phyloP scores from a whole-genome alignment of 805 yeast genomes.

The Saturnispora silvae region DNA sequence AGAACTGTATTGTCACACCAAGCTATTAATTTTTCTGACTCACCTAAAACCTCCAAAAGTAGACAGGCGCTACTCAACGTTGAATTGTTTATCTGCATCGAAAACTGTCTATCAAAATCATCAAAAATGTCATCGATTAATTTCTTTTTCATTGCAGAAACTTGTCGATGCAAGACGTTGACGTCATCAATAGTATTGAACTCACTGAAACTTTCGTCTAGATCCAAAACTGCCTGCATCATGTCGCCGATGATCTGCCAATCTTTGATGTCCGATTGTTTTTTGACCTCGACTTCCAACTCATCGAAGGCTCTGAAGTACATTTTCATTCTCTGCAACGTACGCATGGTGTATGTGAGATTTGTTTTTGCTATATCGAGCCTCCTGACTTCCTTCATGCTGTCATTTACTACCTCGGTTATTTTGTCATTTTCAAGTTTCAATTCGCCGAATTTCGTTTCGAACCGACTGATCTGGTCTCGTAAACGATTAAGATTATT shows the following conservation, averaged over 20 bases:
- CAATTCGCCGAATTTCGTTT: conserved; percentile 37
- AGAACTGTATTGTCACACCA: conserved; percentile 68
- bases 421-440: conserved; percentile 41
- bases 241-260: conserved; percentile 49
- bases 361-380: conserved; percentile 80
- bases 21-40: conserved; percentile 43
- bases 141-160: conserved; percentile 47
- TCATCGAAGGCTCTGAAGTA: conserved; percentile 63
- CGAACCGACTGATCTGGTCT: conserved; percentile 30
- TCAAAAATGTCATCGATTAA: conserved; percentile 59
- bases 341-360: conserved; percentile 74
- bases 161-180: conserved; percentile 49
- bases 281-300: conserved; percentile 36
- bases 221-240: conserved; percentile 61
- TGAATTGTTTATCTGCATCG: conserved; percentile 26
- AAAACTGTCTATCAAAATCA: conserved; percentile 52
- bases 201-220: conserved; percentile 62
- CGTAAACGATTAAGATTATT: conserved; percentile 18
- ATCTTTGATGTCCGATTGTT: conserved; percentile 19
- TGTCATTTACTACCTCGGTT: conserved; percentile 48
- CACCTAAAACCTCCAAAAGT: conserved; percentile 56
- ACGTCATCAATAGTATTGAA: conserved; percentile 79
- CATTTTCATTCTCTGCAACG: conserved; percentile 80
- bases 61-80: conserved; percentile 55
- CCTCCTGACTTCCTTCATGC: conserved; percentile 69